Evolutionary conservation across 2,329 filamentous ascomycete genomes (phyloP), one percentile per base, ranked within the genome.

Genomic region (Clonostachys chloroleuca): DNA sequence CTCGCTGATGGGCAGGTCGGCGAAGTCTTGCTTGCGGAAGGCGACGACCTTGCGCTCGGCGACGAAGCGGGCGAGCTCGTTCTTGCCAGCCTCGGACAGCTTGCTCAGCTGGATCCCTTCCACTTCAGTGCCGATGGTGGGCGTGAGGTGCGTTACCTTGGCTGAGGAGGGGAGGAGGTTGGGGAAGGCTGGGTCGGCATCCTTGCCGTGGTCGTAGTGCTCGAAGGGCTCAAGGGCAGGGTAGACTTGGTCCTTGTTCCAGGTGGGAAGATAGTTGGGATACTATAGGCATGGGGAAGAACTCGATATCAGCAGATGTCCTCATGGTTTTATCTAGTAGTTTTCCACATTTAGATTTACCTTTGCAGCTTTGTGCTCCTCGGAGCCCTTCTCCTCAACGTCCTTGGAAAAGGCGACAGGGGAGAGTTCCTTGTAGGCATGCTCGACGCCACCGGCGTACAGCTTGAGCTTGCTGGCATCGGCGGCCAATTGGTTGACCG

Each of bases 41-140:
- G 84, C 82, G 14, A 90, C 86, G 6, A 92, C 86, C 60, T 90
- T 91, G 59, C 86, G 81, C 67, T 89, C 77, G 12, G 88, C 84
- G 12, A 91, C 85, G 52, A 86, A 83, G 18, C 85, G 79, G 2
- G 89, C 87, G 6, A 92, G 75, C 62, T 92, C 84, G 57, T 92
- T 84, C 60, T 89, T 90, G 46, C 83, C 87, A 14, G 83, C 81
- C 40, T 82, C 67, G 46, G 71, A 81, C 12, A 92, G 74, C 51
- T 77, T 74, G 67, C 81, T 87, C 33, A 92, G 70, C 64, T 92
- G 87, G 33, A 92, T 70, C 36, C 86, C 86, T 5, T 69, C 73
- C 34, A 92, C 72, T 59, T 91, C 87, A 14, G 84, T 81, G 48
- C 88, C 88, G 54, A 88, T 91, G 42, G 79, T 83, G 2, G 86